phyloP scores from a whole-genome alignment of 176 grass and related monocot genomes.

The Zoysia pacifica region DNA sequence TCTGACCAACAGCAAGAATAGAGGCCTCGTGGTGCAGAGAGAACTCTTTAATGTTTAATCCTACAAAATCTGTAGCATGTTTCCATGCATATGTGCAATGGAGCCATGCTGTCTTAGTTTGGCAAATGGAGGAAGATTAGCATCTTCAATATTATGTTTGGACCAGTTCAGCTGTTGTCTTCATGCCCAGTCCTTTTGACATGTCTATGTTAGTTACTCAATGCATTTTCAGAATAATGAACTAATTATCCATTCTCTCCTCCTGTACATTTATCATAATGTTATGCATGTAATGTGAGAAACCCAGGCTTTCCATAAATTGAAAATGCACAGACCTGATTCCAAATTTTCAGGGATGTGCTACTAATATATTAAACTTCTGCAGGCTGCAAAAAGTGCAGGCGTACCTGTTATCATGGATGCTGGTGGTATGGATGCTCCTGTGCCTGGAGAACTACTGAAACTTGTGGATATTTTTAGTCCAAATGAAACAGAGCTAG shows the following conservation, averaged over 20 bases:
- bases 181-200: neutral
- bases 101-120: neutral
- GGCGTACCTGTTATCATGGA: conserved; percentile 92
- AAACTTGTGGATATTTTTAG: conserved; percentile 89
- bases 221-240: conserved; percentile 5
- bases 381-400: conserved; percentile 77
- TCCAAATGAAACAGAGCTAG: conserved; percentile 97
- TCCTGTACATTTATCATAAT: neutral
- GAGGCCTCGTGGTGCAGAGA: neutral
- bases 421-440: conserved; percentile 87
- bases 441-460: conserved; percentile 75
- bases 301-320: neutral
- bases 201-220: neutral
- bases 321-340: conserved; percentile 12
- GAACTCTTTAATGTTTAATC: neutral
- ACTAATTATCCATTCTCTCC: neutral
- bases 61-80: neutral
- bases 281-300: neutral
- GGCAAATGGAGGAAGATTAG: neutral
- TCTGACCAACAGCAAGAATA: conserved; percentile 3
- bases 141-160: neutral
- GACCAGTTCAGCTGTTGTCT: conserved; percentile 7
- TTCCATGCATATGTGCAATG: conserved; percentile 19
- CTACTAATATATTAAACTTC: conserved; percentile 17
- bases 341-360: neutral